Base-by-base conservation (phyloP, 352 stramenopile species). In the Pythium phragmiticola region DNA sequence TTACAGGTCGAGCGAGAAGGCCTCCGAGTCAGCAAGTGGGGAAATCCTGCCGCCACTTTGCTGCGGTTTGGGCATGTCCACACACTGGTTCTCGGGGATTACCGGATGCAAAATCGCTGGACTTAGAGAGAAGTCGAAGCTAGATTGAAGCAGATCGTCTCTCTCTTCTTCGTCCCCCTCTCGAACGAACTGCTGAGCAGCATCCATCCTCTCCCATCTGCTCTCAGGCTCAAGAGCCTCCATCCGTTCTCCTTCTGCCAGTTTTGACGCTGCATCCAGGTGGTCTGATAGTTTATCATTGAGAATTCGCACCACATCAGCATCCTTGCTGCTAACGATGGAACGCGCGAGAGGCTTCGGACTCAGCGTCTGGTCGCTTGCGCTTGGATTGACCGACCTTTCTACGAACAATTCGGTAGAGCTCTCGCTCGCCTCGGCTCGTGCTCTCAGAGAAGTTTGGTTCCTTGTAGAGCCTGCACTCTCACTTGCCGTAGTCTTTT, bases 1-100 rank as follows among this genome's bases (percentile, higher is more conserved):
- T 56, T 66, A 93, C 84, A 90, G 63, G 59, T 93, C 84, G 7
- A 93, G 80, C 43, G 78, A 88, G 1, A 90, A 39, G 16, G 70
- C 59, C 7, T 75, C 73, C 2, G 77, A 65, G 0, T 74, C 66
- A 17, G 30, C 30, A 5, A 57, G 50, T 39, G 45, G 34, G 4
- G 47, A 36, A 13, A 28, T 2, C 28, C 33, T 4, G 28, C 19
- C 9, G 4, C 2, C 9, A 12, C n/a, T n/a, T 23, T 37, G 7
- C 11, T 30, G 34, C n/a, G 17, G 11, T 21, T 58, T 11, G n/a
- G 1, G 9, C n/a, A 33, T 30, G 19, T 57, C 33, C 7, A 17
- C 7, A 23, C 30, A 21, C 1, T 7, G 6, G 23, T 5, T 23
- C 13, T 39, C 11, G 7, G 14, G 54, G 41, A 7, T 33, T 6